A percentile compares a stretch with the other conserved stretches of the same genome.
phyloP scores from a whole-genome alignment of 2,329 filamentous ascomycete species.

The Hypoxylon sp. region DNA sequence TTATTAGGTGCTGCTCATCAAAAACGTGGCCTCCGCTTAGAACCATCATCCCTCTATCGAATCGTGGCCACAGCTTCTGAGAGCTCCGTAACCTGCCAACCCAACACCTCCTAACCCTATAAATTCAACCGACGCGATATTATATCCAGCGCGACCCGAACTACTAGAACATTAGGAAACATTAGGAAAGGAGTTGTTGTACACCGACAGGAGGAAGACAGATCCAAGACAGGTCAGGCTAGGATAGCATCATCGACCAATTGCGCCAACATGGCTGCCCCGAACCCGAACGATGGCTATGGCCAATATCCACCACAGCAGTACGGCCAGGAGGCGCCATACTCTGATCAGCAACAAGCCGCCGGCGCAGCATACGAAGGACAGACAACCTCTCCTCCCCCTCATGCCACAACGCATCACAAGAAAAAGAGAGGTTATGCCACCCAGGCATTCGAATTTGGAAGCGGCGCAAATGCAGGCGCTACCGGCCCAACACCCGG shows the following conservation, averaged over 20 bases:
- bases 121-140: conserved; percentile 4
- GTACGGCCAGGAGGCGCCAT: conserved; percentile 59
- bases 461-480: conserved; percentile 84
- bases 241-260: conserved; percentile 28
- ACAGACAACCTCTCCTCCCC: conserved; percentile 57
- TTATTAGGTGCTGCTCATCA: conserved; percentile 27
- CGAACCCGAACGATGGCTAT: conserved; percentile 68
- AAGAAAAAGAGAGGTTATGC: conserved; percentile 98
- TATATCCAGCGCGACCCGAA: conserved; percentile 10
- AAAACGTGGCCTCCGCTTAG: conserved; percentile 46
- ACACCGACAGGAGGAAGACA: conserved; percentile 19
- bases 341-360: conserved; percentile 57
- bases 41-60: conserved; percentile 29
- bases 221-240: conserved; percentile 15
- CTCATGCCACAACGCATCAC: conserved; percentile 51
- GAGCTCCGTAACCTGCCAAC: conserved; percentile 12
- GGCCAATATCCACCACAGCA: conserved; percentile 63
- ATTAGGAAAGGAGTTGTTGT: conserved; percentile 9
- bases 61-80: conserved; percentile 41
- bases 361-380: conserved; percentile 55
- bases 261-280: conserved; percentile 68
- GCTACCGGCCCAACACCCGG: conserved; percentile 60
- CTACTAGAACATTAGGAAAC: conserved; percentile 11
- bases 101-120: conserved; percentile 12
- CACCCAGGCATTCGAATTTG: conserved; percentile 94